Base-by-base conservation (phyloP, 768 basidiomycete species). In the Auriculariales sp. region DNA sequence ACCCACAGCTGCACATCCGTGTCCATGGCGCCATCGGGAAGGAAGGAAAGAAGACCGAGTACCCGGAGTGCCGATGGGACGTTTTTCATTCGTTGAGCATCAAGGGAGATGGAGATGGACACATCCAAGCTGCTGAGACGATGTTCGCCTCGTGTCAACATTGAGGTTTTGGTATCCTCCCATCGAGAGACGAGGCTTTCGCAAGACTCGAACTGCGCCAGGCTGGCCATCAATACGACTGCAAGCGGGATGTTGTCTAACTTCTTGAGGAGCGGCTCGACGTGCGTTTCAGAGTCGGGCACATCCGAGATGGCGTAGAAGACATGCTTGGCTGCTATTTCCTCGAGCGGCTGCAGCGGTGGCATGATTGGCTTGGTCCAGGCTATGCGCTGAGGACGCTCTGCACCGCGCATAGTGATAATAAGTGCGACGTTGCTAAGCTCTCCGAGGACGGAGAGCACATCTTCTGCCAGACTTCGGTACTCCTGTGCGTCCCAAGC, bases 211-310 rank as follows among this genome's bases (percentile, higher is more conserved):
- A 49, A 48, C 10, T 39, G 39, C 47, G 53, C 57, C 2, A 52
- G 50, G 28, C 58, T 58, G 4, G 68, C 67, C 57, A 68, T 58
- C 3, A 69, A 56, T 19, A 58, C 63, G 28, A 69, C 54, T n/a
- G 58, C 58, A 1, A 59, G 57, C 19, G 58, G 58, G 17, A 59
- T 49, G 46, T 27, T 52, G 25, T 59, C 58, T 36, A 59, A 47
- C 15, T 52, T 52, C 29, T 35, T 19, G 14, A 58, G 47, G 19
- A 59, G 47, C 54, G 25, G 39, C 36, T 53, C 54, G 39, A 58
- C 49, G 28, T 53, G 45, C 9, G 53, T 53, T 22, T 59, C 58
- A 45, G 54, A 49, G 47, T 58, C 58, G 33, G 51, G 32, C 28
- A 52, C 52, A 50, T 56, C 58, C 28, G 57, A 55, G 29, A 57